Conservation (phyloP, 2,329 filamentous ascomycete species). For the Amesomyces nigricolor region DNA sequence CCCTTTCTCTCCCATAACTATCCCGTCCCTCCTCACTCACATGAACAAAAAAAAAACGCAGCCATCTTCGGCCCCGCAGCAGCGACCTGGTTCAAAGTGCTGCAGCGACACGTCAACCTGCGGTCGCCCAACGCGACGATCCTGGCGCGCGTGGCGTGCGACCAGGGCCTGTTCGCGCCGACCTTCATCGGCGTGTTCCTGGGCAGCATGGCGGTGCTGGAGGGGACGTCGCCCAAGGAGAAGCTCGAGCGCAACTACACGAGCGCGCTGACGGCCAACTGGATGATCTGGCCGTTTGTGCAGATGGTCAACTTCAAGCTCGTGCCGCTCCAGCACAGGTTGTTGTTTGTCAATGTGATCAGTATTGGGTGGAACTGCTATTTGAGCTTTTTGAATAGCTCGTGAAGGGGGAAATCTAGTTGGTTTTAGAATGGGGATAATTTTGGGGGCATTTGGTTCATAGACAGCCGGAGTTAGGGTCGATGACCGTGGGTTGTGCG, state of each 20-base stretch:
- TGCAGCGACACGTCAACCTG: constrained; percentile 63
- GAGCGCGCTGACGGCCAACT: constrained; percentile 72
- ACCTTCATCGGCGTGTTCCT: constrained; percentile 77
- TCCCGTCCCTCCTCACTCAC: neutral
- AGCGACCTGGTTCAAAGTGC: constrained; percentile 78
- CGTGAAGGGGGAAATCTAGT: constrained; percentile 20
- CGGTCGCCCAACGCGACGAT: constrained; percentile 62
- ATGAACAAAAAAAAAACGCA: constrained; percentile 29
- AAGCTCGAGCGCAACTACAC: constrained; percentile 68
- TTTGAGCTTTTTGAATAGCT: constrained; percentile 55
- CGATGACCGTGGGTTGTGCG: neutral
- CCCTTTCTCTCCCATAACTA: constrained; percentile 1
- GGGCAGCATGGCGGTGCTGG: constrained; percentile 75
- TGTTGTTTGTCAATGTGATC: constrained; percentile 81
- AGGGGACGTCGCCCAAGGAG: constrained; percentile 56
- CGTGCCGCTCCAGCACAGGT: constrained; percentile 74
- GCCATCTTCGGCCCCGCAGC: constrained; percentile 82
- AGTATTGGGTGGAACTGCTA: constrained; percentile 63
- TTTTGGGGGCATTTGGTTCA: neutral
- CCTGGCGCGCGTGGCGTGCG: constrained; percentile 68
- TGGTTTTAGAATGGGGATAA: neutral
- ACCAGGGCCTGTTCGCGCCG: constrained; percentile 82
- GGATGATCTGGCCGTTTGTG: constrained; percentile 80
- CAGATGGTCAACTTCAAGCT: constrained; percentile 85
- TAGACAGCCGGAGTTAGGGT: constrained; percentile 8